Conservation (phyloP, 2,329 filamentous ascomycete species). For the Ophiostoma pallidulum region DNA sequence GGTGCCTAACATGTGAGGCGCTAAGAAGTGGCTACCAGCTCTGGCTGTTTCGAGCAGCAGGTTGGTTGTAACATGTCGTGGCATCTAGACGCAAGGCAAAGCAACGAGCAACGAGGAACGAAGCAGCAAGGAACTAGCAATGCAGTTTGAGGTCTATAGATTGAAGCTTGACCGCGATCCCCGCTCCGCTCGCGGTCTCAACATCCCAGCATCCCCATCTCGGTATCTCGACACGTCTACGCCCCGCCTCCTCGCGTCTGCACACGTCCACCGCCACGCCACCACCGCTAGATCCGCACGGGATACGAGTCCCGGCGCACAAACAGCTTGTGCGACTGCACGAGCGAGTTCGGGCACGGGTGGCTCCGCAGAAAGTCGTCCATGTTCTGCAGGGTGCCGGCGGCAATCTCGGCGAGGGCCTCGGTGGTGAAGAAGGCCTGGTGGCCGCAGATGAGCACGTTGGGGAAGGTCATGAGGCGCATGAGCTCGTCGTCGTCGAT, state of each 20-base stretch:
- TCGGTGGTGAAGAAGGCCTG: constrained; percentile 62
- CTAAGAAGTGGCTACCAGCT: too few species aligned
- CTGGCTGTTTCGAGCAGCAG: too few species aligned
- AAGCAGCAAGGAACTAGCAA: too few species aligned
- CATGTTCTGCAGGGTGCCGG: constrained; percentile 49
- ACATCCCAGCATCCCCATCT: too few species aligned
- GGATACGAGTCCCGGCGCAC: constrained; percentile 21
- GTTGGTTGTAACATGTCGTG: too few species aligned
- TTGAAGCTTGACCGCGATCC: too few species aligned
- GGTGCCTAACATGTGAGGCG: neutral
- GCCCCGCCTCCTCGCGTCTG: too few species aligned
- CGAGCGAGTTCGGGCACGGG: constrained; percentile 31
- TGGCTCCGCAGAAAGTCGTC: constrained; percentile 31
- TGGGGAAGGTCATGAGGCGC: constrained; percentile 58
- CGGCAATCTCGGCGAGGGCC: constrained; percentile 54
- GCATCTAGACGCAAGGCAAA: too few species aligned
- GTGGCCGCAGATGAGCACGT: constrained; percentile 57
- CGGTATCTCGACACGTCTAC: too few species aligned
- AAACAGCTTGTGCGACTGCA: constrained; percentile 19
- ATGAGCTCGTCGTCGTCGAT: constrained; percentile 58
- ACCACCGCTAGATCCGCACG: constrained; percentile 27
- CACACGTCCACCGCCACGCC: neutral
- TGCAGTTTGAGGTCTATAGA: too few species aligned
- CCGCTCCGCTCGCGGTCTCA: too few species aligned
- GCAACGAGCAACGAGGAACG: too few species aligned